Conservation (phyloP, 208 protist species). For the Trypanosoma platydactyli region DNA sequence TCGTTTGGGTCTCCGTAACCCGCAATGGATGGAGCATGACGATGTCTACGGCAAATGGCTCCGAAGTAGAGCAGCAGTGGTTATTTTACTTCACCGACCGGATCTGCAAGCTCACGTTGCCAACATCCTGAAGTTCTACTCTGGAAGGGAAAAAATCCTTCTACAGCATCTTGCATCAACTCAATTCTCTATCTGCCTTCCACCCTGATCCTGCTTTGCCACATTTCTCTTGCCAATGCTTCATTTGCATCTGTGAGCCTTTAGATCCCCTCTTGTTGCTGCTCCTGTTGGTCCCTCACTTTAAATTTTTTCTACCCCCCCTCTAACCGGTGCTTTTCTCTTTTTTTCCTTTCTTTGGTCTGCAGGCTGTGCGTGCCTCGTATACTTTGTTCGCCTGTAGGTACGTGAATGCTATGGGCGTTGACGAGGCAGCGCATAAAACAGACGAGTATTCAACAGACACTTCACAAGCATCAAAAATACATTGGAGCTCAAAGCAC, state of each 20-base stretch:
- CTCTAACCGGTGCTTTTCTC: too few relatives aligned
- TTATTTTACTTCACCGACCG: neutral
- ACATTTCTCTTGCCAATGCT: too few relatives aligned
- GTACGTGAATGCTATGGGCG: slow-evolving; percentile 17
- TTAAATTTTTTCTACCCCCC: slow-evolving; percentile 6
- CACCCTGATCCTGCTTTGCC: too few relatives aligned
- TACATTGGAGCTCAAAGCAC: slow-evolving; percentile 24
- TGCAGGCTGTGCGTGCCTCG: neutral
- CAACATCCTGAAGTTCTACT: neutral
- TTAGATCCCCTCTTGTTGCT: neutral
- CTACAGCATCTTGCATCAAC: neutral
- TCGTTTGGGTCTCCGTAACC: slow-evolving; percentile 1
- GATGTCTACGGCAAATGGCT: neutral
- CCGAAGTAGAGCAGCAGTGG: neutral
- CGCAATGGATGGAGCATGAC: slow-evolving; percentile 8
- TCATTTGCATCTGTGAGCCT: too few relatives aligned
- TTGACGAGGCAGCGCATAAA: slow-evolving; percentile 10
- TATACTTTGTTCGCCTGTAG: neutral
- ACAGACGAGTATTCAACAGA: slow-evolving; percentile 4
- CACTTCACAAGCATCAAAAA: slow-evolving; percentile 23
- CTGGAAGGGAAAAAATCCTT: slow-evolving; percentile 9
- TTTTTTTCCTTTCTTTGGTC: neutral
- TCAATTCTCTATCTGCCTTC: too few relatives aligned
- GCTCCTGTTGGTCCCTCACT: neutral
- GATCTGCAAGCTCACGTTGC: slow-evolving; percentile 5